A percentile compares a stretch with the other conserved stretches of the same genome.
Conservation (phyloP, 2,329 filamentous ascomycete species). For the Elsinoe ampelina region DNA sequence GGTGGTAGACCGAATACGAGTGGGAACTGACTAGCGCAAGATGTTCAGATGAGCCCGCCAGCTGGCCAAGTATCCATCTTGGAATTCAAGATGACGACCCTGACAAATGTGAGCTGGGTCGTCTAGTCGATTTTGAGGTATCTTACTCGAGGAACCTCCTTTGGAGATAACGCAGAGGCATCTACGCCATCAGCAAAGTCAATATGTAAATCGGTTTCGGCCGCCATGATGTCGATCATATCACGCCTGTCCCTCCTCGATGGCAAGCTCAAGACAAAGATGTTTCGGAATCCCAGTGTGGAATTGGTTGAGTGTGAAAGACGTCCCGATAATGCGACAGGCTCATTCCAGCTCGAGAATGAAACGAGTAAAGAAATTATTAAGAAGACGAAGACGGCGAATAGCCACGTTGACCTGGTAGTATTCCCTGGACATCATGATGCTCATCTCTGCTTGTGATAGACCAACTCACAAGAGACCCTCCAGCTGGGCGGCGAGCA, state of each 20-base stretch:
- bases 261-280: slow-evolving; percentile 46
- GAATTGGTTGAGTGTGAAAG: background rate
- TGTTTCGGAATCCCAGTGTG: slow-evolving; percentile 37
- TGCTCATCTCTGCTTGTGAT: too few relatives aligned
- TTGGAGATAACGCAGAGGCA: slow-evolving; percentile 30
- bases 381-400: too few relatives aligned
- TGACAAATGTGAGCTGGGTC: background rate
- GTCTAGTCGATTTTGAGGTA: too few relatives aligned
- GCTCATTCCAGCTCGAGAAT: too few relatives aligned
- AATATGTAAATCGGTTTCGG: slow-evolving; percentile 37
- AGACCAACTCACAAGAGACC: too few relatives aligned
- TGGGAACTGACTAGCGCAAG: slow-evolving; percentile 17
- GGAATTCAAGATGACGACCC: slow-evolving; percentile 21
- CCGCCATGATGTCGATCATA: slow-evolving; percentile 40
- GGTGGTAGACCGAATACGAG: slow-evolving; percentile 17
- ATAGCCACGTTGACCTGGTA: too few relatives aligned
- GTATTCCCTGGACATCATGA: too few relatives aligned
- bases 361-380: too few relatives aligned
- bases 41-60: slow-evolving; percentile 25
- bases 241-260: slow-evolving; percentile 44
- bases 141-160: background rate
- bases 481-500: too few relatives aligned
- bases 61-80: slow-evolving; percentile 16
- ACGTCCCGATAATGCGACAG: too few relatives aligned
- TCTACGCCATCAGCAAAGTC: slow-evolving; percentile 41